phyloP scores from a whole-genome alignment of 2,329 filamentous ascomycete species.

The Erysiphe neolycopersici region DNA sequence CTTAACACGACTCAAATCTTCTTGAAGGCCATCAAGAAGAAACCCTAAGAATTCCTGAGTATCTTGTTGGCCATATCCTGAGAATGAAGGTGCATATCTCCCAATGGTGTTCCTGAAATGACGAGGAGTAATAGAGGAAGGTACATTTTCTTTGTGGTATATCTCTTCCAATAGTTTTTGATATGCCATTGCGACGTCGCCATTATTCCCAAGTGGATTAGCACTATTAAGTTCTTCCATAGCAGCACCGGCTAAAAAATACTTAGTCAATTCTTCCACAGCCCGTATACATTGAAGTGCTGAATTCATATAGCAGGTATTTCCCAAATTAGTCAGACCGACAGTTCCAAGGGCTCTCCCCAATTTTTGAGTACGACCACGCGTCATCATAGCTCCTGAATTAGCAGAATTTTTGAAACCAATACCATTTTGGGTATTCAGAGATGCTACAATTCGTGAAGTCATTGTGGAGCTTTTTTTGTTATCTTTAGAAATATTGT shows the following conservation, averaged over 20 bases:
- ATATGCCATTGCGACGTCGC: slow-evolving; percentile 68
- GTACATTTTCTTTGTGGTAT: slow-evolving; percentile 35
- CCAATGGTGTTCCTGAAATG: slow-evolving; percentile 67
- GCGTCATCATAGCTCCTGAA: slow-evolving; percentile 33
- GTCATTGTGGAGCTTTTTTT: slow-evolving; percentile 6
- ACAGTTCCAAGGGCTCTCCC: slow-evolving; percentile 50
- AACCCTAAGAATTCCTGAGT: slow-evolving; percentile 94
- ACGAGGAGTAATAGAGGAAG: slow-evolving; percentile 46
- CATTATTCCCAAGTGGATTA: slow-evolving; percentile 68
- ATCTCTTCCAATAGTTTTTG: slow-evolving; percentile 49
- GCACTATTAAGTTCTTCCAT: slow-evolving; percentile 56
- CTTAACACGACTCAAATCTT: slow-evolving; percentile 77
- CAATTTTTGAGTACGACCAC: slow-evolving; percentile 42
- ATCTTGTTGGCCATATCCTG: slow-evolving; percentile 87
- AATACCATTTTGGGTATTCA: slow-evolving; percentile 24
- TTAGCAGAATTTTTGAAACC: slow-evolving; percentile 42
- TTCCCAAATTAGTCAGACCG: slow-evolving; percentile 72
- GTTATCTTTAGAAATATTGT: slow-evolving; percentile 13
- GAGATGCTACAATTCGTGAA: slow-evolving; percentile 5
- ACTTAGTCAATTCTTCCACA: slow-evolving; percentile 78
- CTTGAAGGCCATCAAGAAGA: slow-evolving; percentile 76
- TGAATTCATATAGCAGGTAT: slow-evolving; percentile 98
- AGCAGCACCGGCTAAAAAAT: slow-evolving; percentile 55
- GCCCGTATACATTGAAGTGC: slow-evolving; percentile 84
- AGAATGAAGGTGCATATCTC: slow-evolving; percentile 59